Percentiles rank a stretch among this genome's conserved stretches.
phyloP scores from a whole-genome alignment of 108 stramenopile species.

The Stephanodiscus minutulus region DNA sequence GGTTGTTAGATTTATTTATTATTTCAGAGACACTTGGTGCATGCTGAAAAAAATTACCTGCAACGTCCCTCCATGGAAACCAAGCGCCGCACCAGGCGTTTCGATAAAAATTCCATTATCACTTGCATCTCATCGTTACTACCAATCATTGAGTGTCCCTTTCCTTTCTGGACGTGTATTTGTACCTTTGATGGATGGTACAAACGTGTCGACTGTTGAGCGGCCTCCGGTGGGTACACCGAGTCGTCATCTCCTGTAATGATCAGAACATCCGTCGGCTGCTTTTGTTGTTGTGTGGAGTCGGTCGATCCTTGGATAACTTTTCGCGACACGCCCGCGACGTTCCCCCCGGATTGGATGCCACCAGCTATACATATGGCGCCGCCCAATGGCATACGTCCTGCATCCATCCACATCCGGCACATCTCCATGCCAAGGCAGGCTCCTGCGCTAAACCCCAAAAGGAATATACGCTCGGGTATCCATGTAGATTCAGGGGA shows the following conservation, averaged over 20 bases:
- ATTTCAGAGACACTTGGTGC: not conserved
- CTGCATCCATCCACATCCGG: conserved; percentile 9
- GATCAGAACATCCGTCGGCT: conserved; percentile 46
- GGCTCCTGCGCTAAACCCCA: conserved; percentile 54
- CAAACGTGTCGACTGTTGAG: conserved; percentile 15
- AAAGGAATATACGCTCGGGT: conserved; percentile 52
- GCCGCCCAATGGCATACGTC: conserved; percentile 42
- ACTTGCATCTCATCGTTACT: conserved; percentile 33
- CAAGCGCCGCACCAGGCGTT: conserved; percentile 1
- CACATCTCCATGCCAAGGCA: conserved; percentile 53
- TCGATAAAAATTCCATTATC: conserved; percentile 11
- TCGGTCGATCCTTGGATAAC: not conserved
- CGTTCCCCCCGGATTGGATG: conserved; percentile 2
- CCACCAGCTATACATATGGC: conserved; percentile 53
- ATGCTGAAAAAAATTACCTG: conserved; percentile 6
- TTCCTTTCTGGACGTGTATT: conserved; percentile 39
- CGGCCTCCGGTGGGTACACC: conserved; percentile 18
- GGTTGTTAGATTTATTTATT: too few species aligned
- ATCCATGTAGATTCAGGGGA: conserved; percentile 22
- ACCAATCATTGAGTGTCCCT: conserved; percentile 52
- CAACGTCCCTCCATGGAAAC: conserved; percentile 12
- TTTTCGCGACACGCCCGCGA: not conserved
- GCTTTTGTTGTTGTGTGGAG: not conserved
- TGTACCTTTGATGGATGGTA: conserved; percentile 28
- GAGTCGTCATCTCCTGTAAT: conserved; percentile 35